Conservation (phyloP, 257 asterid species). For the Verbena officinalis region DNA sequence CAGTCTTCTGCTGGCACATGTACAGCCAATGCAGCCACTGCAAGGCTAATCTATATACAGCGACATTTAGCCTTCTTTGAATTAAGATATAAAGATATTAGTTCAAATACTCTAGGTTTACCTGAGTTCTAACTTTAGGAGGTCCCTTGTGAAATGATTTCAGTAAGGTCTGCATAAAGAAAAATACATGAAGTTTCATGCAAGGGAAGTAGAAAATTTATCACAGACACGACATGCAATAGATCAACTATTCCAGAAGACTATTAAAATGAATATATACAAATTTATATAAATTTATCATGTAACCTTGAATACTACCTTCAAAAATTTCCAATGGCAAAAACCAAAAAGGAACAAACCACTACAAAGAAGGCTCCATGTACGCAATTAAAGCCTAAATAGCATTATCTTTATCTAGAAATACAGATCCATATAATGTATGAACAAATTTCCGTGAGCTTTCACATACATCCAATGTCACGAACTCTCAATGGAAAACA, state of each 20-base stretch:
- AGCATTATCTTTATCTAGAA: slow-evolving; percentile 20
- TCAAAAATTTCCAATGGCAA: slow-evolving; percentile 15
- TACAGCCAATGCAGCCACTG: slow-evolving; percentile 98
- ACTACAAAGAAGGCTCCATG: slow-evolving; percentile 14
- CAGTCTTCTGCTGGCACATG: slow-evolving; percentile 93
- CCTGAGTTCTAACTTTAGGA: slow-evolving; percentile 98
- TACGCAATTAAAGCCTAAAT: slow-evolving; percentile 22
- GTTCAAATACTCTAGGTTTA: slow-evolving; percentile 37
- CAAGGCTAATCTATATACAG: slow-evolving; percentile 90
- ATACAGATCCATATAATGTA: slow-evolving; percentile 15
- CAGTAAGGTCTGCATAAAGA: slow-evolving; percentile 73
- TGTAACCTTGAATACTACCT: neutral
- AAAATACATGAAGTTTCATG: slow-evolving; percentile 25
- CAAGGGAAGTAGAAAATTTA: slow-evolving; percentile 18
- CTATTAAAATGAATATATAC: slow-evolving; percentile 17
- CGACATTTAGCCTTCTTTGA: slow-evolving; percentile 50
- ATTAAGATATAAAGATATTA: slow-evolving; percentile 26
- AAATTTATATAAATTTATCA: slow-evolving; percentile 1
- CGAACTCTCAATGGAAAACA: neutral
- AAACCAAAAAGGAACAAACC: slow-evolving; percentile 17
- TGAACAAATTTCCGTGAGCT: slow-evolving; percentile 18
- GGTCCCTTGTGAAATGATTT: slow-evolving; percentile 93
- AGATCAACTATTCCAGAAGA: slow-evolving; percentile 15
- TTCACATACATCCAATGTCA: slow-evolving; percentile 8
- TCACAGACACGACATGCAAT: slow-evolving; percentile 27